These are phyloP conservation scores for Dianthus caryophyllus DNA, from an alignment of 148 eudicot species.

Conservation along the genomic window DNA sequence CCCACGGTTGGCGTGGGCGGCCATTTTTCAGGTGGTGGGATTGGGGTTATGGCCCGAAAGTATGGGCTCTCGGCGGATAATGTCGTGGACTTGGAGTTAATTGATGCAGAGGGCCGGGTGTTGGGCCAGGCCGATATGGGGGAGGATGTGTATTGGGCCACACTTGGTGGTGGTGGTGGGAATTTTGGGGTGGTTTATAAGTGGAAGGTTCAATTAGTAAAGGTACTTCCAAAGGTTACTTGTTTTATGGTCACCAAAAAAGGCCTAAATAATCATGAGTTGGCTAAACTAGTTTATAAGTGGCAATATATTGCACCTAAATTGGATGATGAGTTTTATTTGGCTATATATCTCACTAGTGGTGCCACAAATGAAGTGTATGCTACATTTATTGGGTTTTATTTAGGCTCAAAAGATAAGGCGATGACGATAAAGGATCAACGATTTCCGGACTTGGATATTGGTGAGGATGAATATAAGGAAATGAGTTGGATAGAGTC, in stretches of 20 bases:
- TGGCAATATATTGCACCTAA: constrained; percentile 36
- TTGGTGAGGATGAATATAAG: constrained; percentile 4
- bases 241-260: constrained; percentile 26
- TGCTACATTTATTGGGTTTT: constrained; percentile 27
- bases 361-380: constrained; percentile 14
- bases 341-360: constrained; percentile 14
- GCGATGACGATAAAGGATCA: constrained; percentile 8
- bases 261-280: constrained; percentile 21
- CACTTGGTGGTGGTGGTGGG: constrained; percentile 38
- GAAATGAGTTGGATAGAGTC: constrained; percentile 42
- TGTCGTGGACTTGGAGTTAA: constrained; percentile 27
- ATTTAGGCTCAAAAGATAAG: constrained; percentile 21
- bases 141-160: constrained; percentile 40
- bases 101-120: constrained; percentile 20
- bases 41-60: constrained; percentile 34
- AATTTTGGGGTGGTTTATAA: constrained; percentile 33
- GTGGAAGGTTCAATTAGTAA: constrained; percentile 36
- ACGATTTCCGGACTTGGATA: constrained; percentile 17
- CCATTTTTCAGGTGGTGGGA: constrained; percentile 38
- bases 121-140: constrained; percentile 28
- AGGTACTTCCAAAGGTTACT: constrained; percentile 25
- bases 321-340: constrained; percentile 33
- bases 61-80: constrained; percentile 49
- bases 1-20: constrained; percentile 41
- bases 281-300: constrained; percentile 25